phyloP scores from a whole-genome alignment of 345 rosid genomes.

The sweet orange (Citrus sinensis) region DVS_A1.0 CM039161.1:5670501-5671000 shows the following conservation, averaged over 20 bases:
- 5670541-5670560: not conserved
- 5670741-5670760: not conserved
- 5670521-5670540: no score
- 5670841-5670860: constrained; percentile 41
- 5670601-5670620: not conserved
- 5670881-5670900: constrained; percentile 12
- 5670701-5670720: not conserved
- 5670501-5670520: not conserved
- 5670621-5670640: not conserved
- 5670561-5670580: not conserved
- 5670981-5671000: not conserved
- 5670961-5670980: constrained; percentile 11
- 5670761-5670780: not conserved
- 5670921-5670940: constrained; percentile 10
- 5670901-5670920: constrained; percentile 21
- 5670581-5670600: not conserved
- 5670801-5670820: constrained; percentile 17
- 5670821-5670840: constrained; percentile 13
- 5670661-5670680: not conserved
- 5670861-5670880: constrained; percentile 32
- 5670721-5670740: not conserved
- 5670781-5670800: not conserved
- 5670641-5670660: not conserved
- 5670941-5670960: not conserved
- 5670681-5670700: not conserved